These are phyloP conservation scores for Akanthomyces dipterigenus DNA, from an alignment of 2,329 filamentous ascomycete species.

Conservation along the genomic window DNA sequence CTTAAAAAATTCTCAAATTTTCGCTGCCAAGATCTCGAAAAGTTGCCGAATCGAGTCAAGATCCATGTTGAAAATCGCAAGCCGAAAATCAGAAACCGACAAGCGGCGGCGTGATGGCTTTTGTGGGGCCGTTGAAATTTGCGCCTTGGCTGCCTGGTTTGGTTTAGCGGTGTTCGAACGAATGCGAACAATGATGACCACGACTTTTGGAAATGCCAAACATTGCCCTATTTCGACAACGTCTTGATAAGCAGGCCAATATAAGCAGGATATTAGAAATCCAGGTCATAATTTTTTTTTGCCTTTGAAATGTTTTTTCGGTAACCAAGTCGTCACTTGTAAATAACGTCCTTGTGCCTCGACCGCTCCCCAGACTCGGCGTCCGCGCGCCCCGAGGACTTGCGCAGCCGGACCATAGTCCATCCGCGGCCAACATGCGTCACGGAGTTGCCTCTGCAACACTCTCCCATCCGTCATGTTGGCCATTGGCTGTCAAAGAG, in stretches of 20 bases:
- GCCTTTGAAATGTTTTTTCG: background rate
- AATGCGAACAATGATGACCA: background rate
- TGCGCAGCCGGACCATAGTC: no score
- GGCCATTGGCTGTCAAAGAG: background rate
- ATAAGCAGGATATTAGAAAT: background rate
- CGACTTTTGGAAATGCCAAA: background rate
- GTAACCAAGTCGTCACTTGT: background rate
- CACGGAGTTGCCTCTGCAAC: background rate
- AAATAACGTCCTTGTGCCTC: background rate
- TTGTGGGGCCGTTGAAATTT: background rate
- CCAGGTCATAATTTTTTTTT: background rate
- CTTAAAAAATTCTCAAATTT: background rate
- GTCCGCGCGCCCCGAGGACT: background rate
- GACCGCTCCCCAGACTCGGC: background rate
- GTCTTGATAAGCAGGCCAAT: background rate
- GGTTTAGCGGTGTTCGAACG: background rate
- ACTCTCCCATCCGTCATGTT: background rate
- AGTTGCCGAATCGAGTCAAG: slow-evolving; percentile 9
- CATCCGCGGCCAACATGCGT: background rate
- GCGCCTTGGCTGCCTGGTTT: slow-evolving; percentile 11
- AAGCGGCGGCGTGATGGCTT: background rate
- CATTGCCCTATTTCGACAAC: background rate
- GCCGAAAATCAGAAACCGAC: background rate
- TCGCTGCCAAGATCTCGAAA: background rate
- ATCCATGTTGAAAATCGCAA: background rate